Percentiles rank a stretch among this genome's conserved stretches.
Conservation (phyloP, 352 stramenopile genomes). For the Phytophthora agathidicida region DNA sequence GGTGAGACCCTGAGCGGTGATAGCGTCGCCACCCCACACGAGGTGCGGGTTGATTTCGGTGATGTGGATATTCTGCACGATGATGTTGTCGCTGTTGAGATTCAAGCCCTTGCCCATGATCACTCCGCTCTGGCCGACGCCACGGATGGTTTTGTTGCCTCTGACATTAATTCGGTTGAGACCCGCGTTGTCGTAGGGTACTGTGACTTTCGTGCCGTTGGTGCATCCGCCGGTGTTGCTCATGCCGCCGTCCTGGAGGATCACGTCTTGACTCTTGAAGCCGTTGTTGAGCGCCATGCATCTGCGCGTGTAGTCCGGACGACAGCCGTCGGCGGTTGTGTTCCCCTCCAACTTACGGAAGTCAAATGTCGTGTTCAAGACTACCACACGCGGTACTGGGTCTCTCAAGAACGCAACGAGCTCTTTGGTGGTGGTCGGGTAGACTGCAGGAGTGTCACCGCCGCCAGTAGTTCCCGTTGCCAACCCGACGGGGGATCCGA, state of each 20-base stretch:
- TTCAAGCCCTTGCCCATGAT: constrained; percentile 45
- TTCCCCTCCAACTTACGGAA: constrained; percentile 20
- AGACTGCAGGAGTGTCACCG: neutral
- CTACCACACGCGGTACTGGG: constrained; percentile 8
- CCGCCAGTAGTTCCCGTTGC: constrained; percentile 12
- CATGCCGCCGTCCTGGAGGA: constrained; percentile 41
- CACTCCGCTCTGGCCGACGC: constrained; percentile 37
- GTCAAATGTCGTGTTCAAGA: constrained; percentile 28
- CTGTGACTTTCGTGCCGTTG: constrained; percentile 31
- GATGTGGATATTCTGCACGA: constrained; percentile 52
- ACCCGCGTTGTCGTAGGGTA: constrained; percentile 48
- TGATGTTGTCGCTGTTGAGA: constrained; percentile 40
- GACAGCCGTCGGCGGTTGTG: constrained; percentile 22
- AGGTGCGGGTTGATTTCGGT: constrained; percentile 39
- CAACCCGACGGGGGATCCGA: constrained; percentile 7
- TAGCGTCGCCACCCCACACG: constrained; percentile 21
- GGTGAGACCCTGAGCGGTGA: constrained; percentile 17
- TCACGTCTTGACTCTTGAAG: constrained; percentile 33
- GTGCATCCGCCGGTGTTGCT: constrained; percentile 46
- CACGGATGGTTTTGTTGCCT: constrained; percentile 46
- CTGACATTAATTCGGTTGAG: constrained; percentile 24
- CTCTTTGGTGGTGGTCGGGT: constrained; percentile 8
- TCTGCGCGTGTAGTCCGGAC: constrained; percentile 12
- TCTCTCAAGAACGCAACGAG: constrained; percentile 5
- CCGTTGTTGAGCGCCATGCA: constrained; percentile 33